Conservation (phyloP, 371 early-diverging fungal genomes). For the Circinella umbellata region DNA sequence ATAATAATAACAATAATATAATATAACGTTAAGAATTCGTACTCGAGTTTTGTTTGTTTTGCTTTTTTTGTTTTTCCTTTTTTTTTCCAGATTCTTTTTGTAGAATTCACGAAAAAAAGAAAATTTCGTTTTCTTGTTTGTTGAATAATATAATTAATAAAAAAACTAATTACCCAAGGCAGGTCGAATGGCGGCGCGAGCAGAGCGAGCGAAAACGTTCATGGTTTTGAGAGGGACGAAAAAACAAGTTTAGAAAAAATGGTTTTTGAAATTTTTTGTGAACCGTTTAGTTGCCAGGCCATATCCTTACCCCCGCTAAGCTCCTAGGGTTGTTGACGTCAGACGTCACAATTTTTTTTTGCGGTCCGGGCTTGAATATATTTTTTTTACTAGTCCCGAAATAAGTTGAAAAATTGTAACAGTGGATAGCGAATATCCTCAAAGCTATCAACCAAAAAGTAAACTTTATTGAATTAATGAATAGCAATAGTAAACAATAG, state of each 20-base stretch:
- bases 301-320: too few species aligned
- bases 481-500: too few species aligned
- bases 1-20: conserved; percentile 6
- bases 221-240: conserved; percentile 32
- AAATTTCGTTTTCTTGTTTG: too few species aligned
- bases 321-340: too few species aligned
- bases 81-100: background rate
- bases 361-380: too few species aligned
- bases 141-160: background rate
- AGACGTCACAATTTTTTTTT: too few species aligned
- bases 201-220: conserved; percentile 68
- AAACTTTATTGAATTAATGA: too few species aligned
- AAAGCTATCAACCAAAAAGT: too few species aligned
- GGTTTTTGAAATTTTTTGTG: conserved; percentile 6
- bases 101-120: background rate
- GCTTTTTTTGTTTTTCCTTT: background rate
- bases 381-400: too few species aligned
- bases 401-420: too few species aligned
- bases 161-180: conserved; percentile 41
- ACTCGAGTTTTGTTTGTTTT: background rate
- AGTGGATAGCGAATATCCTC: too few species aligned
- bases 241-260: conserved; percentile 17
- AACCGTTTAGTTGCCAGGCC: background rate
- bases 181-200: conserved; percentile 51
- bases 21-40: background rate